These are phyloP conservation scores for Yamadazyma akitaensis DNA, from an alignment of 805 yeast species.

Conservation along the genomic window DNA sequence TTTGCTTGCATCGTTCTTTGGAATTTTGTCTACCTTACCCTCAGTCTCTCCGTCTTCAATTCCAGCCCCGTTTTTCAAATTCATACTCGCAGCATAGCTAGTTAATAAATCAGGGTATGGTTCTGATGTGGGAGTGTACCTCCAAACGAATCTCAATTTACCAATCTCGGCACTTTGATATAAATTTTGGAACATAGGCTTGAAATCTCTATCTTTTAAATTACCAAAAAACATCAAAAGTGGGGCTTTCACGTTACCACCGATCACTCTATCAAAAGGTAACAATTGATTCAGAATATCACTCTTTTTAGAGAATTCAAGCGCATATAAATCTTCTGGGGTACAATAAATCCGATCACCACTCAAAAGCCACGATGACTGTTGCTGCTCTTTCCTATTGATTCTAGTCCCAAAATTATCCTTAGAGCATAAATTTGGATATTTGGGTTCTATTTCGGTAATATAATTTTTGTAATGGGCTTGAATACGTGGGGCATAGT, in stretches of 20 bases:
- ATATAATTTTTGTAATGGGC: constrained; percentile 57
- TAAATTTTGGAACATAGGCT: constrained; percentile 55
- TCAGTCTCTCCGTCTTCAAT: constrained; percentile 48
- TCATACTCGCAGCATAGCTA: constrained; percentile 68
- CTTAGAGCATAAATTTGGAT: constrained; percentile 20
- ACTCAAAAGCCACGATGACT: constrained; percentile 46
- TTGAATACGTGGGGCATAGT: constrained; percentile 59
- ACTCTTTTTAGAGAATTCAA: constrained; percentile 51
- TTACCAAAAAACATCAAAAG: constrained; percentile 67
- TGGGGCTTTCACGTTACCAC: constrained; percentile 48
- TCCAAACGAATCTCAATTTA: constrained; percentile 70
- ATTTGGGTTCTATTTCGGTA: constrained; percentile 26
- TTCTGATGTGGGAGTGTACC: constrained; percentile 51
- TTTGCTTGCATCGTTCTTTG: constrained; percentile 15
- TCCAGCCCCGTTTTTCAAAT: constrained; percentile 38
- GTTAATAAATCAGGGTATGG: constrained; percentile 29
- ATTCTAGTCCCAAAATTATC: constrained; percentile 32
- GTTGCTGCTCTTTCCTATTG: constrained; percentile 17
- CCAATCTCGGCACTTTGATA: constrained; percentile 58
- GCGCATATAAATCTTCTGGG: constrained; percentile 72
- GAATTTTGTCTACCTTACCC: not conserved
- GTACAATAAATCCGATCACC: constrained; percentile 59
- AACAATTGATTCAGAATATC: constrained; percentile 16
- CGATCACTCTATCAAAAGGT: constrained; percentile 66
- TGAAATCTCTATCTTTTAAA: constrained; percentile 46